A percentile compares a stretch with the other conserved stretches of the same genome.
These are phyloP conservation scores for Beverwykella pulmonaria DNA, from an alignment of 495 filamentous ascomycete species.

Conservation along the genomic window DNA sequence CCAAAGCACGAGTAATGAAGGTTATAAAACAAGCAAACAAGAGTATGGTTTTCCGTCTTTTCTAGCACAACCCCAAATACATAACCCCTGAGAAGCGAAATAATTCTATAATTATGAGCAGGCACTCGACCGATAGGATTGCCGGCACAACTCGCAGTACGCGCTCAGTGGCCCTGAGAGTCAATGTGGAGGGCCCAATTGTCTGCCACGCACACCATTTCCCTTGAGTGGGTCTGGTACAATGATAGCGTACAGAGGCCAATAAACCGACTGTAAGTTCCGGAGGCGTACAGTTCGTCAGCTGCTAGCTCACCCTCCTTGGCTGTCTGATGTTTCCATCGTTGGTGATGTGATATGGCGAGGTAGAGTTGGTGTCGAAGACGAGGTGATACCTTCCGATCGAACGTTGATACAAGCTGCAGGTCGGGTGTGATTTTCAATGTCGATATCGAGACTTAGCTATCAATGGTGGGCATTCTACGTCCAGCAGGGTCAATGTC, in stretches of 20 bases:
- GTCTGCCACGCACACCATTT: background rate
- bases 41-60: background rate
- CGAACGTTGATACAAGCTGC: conserved; percentile 2
- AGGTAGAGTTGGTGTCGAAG: background rate
- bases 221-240: background rate
- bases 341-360: background rate
- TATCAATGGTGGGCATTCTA: conserved; percentile 6
- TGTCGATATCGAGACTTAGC: conserved; percentile 8
- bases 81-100: background rate
- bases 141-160: background rate
- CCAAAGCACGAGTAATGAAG: no score
- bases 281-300: background rate
- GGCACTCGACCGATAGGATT: background rate
- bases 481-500: background rate
- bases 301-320: background rate
- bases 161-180: background rate
- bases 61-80: background rate
- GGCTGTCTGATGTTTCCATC: background rate
- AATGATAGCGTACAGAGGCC: background rate
- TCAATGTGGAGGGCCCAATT: background rate
- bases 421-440: conserved; percentile 1
- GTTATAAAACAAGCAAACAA: background rate
- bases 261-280: background rate
- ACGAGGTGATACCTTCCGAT: background rate
- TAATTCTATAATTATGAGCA: background rate